Conservation (phyloP, 2,329 filamentous ascomycete genomes). For the Tricladium varicosporioides region DNA sequence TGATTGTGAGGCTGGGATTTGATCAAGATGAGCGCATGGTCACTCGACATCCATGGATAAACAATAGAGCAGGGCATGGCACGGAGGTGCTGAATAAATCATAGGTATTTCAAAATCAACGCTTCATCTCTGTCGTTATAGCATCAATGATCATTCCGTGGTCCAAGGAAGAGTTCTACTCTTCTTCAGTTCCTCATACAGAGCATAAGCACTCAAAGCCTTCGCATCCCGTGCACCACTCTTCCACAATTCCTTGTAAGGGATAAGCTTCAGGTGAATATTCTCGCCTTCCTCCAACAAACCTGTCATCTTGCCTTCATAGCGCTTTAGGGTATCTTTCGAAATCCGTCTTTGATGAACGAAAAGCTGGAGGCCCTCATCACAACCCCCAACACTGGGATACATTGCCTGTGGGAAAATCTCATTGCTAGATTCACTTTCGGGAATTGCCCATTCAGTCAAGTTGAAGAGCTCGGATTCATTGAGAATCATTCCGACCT, state of each 20-base stretch:
- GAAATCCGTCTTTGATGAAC: slow-evolving; percentile 53
- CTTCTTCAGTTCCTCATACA: slow-evolving; percentile 55
- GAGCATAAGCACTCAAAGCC: slow-evolving; percentile 55
- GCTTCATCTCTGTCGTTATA: background rate
- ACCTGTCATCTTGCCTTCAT: slow-evolving; percentile 57
- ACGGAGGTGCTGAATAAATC: no score
- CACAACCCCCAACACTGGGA: slow-evolving; percentile 57
- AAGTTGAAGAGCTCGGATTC: slow-evolving; percentile 49
- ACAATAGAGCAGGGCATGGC: no score
- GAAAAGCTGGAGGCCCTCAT: slow-evolving; percentile 59
- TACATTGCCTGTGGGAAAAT: slow-evolving; percentile 49
- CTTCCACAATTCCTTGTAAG: slow-evolving; percentile 54
- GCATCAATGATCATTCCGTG: background rate
- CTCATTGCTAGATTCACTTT: slow-evolving; percentile 36
- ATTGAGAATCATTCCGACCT: slow-evolving; percentile 53
- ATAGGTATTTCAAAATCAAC: background rate
- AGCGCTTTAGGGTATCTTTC: slow-evolving; percentile 48
- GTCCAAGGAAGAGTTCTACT: background rate
- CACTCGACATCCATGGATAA: background rate
- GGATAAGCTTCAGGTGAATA: slow-evolving; percentile 60
- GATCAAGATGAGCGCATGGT: background rate
- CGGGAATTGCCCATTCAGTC: slow-evolving; percentile 52
- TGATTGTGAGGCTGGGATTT: slow-evolving; percentile 3
- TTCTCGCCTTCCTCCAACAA: slow-evolving; percentile 57
- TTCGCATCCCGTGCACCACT: slow-evolving; percentile 58